These are phyloP conservation scores for Fusarium gaditjirri DNA, from an alignment of 2,329 filamentous ascomycete genomes.

Conservation along the genomic window DNA sequence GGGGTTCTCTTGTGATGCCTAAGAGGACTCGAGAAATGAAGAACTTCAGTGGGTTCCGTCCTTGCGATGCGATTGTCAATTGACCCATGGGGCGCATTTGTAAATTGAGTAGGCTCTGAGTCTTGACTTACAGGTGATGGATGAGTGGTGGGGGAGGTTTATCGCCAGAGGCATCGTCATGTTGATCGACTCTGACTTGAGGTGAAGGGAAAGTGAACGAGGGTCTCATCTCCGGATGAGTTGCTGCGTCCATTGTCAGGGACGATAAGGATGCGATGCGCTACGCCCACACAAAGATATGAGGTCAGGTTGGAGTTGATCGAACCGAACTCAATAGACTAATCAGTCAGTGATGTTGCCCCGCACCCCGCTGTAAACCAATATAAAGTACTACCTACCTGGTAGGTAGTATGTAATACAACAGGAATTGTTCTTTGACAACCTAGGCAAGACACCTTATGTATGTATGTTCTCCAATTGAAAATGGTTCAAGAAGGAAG, in stretches of 20 bases:
- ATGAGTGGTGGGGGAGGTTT: slow-evolving; percentile 48
- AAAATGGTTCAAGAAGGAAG: background rate
- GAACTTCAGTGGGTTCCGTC: slow-evolving; percentile 54
- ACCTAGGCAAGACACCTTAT: background rate
- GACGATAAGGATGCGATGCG: background rate
- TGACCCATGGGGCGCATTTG: slow-evolving; percentile 1
- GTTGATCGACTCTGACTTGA: slow-evolving; percentile 45
- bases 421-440: background rate
- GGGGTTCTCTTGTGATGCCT: slow-evolving; percentile 68
- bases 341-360: slow-evolving; percentile 25
- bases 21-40: slow-evolving; percentile 62
- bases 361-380: slow-evolving; percentile 30
- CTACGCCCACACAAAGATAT: background rate
- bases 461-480: background rate
- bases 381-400: background rate
- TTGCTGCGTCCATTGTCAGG: slow-evolving; percentile 38
- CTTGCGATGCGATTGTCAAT: slow-evolving; percentile 45
- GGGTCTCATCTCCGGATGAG: slow-evolving; percentile 30
- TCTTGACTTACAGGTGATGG: slow-evolving; percentile 56
- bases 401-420: background rate
- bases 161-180: slow-evolving; percentile 43
- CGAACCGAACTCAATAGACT: background rate
- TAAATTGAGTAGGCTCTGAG: slow-evolving; percentile 33
- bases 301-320: background rate
- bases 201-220: slow-evolving; percentile 46